Evolutionary conservation across 2,329 filamentous ascomycete genomes (phyloP), one percentile per base, ranked within the genome.

Genomic region (Fusarium protoensiforme): DNA sequence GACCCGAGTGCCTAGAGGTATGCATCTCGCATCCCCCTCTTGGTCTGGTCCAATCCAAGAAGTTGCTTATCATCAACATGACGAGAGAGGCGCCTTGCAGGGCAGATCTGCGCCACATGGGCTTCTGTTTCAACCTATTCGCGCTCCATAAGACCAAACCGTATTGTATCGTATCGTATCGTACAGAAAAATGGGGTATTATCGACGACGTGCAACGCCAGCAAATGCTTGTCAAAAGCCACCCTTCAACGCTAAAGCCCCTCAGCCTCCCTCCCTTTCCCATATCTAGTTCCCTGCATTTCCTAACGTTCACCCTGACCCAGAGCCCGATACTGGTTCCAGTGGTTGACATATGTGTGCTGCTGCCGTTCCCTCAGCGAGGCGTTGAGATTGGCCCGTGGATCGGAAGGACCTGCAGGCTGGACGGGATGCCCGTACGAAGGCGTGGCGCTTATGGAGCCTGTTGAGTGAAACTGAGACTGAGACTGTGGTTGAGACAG

Each of bases 261-360:
- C 56, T 43, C 43, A 35, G n/a, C 53, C 41, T 24, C 22, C 51
- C 54, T 33, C n/a, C 33, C 60, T 36, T 27, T 41, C 39, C 16
- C 43, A 43, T 59, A 39, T n/a, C 13, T 43, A 68, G 53, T 64
- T 46, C 22, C 33, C 33, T 53, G 24, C 54, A 20, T 51, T 54
- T 41, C 58, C 53, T 43, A 53, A 29, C 51, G 31, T 13, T 41
- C 33, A 43, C 43, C 67, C 24, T 67, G 59, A 16, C 74, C 75
- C 1, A 78, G 61, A 54, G 70, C 43, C 43, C 75, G 75, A 61
- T 81, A 83, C 61, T 83, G 79, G 62, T 81, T 80, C 82, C 82
- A 83, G 60, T 83, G 80, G 63, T 83, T 83, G 59, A 83, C 77
- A 64, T 82, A 82, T 18, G 74, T 51, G 71, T 78, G 54, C 68